These are phyloP conservation scores for Blastobotrys chiropterorum DNA, from an alignment of 805 yeast species.

Conservation along the genomic window DNA sequence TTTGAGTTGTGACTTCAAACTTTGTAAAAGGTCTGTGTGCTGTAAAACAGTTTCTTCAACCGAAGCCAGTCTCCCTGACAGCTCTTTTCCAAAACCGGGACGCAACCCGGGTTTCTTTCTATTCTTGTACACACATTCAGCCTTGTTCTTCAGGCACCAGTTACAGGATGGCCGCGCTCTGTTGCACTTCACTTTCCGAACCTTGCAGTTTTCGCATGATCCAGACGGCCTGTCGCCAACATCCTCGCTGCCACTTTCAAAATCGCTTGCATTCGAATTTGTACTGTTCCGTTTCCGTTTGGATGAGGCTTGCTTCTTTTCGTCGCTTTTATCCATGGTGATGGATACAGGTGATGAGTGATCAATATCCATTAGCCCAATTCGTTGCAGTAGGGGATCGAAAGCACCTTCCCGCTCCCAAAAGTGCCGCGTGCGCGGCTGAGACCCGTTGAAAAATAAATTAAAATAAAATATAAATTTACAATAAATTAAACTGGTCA, in stretches of 20 bases:
- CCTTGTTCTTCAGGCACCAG: slow-evolving; percentile 17
- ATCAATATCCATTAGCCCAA: too few relatives aligned
- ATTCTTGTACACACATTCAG: slow-evolving; percentile 19
- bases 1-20: not conserved
- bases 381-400: not conserved
- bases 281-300: not conserved
- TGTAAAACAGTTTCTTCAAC: slow-evolving; percentile 1
- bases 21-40: not conserved
- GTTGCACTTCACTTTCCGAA: slow-evolving; percentile 21
- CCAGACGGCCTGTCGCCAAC: not conserved
- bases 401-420: too few relatives aligned
- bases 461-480: not conserved
- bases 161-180: slow-evolving; percentile 20
- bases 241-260: not conserved
- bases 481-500: too few relatives aligned
- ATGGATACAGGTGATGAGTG: too few relatives aligned
- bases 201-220: slow-evolving; percentile 18
- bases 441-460: not conserved
- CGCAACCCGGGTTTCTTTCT: slow-evolving; percentile 24
- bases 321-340: not conserved
- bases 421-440: too few relatives aligned
- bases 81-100: slow-evolving; percentile 22
- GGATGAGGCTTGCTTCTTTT: not conserved
- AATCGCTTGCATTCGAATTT: not conserved
- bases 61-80: slow-evolving; percentile 18